phyloP scores from a whole-genome alignment of 257 asterid species.

The Gentiana dahurica region DNA sequence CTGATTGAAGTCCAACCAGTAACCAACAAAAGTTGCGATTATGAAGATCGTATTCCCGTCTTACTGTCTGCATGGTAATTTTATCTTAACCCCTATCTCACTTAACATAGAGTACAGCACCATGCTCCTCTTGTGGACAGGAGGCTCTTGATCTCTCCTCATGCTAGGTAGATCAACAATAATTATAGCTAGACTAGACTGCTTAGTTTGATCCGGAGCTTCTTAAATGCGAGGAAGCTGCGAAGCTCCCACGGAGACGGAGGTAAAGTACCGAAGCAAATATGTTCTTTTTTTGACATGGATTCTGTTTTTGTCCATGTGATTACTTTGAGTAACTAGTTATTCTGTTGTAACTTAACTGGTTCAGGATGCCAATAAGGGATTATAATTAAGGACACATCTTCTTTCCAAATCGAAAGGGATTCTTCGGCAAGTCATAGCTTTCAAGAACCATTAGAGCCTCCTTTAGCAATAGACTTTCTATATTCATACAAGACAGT shows the following conservation, averaged over 20 bases:
- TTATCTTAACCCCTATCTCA: too few relatives aligned
- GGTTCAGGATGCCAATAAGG: conserved; percentile 86
- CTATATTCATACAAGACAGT: conserved; percentile 93
- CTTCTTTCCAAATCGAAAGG: conserved; percentile 75
- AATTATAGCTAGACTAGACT: conserved; percentile 82
- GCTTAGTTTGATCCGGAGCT: conserved; percentile 82
- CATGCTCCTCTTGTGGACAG: conserved; percentile 32
- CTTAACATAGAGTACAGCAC: too few relatives aligned
- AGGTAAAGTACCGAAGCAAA: conserved; percentile 38
- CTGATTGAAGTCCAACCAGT: too few relatives aligned
- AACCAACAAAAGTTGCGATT: too few relatives aligned
- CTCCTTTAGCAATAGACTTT: conserved; percentile 97
- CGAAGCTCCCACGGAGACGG: conserved; percentile 70
- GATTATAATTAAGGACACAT: conserved; percentile 52
- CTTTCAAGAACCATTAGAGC: conserved; percentile 90
- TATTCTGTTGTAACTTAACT: background rate
- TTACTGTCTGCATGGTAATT: too few relatives aligned
- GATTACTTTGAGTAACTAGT: background rate
- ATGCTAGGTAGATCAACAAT: conserved; percentile 97
- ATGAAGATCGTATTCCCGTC: too few relatives aligned
- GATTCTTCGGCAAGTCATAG: conserved; percentile 69
- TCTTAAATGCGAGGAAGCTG: conserved; percentile 95
- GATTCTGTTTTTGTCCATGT: background rate
- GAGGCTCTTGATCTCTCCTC: conserved; percentile 84
- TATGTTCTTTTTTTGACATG: background rate